These are phyloP conservation scores for Xylaria polymorpha DNA, from an alignment of 2,329 filamentous ascomycete genomes.

Conservation along the genomic window DNA sequence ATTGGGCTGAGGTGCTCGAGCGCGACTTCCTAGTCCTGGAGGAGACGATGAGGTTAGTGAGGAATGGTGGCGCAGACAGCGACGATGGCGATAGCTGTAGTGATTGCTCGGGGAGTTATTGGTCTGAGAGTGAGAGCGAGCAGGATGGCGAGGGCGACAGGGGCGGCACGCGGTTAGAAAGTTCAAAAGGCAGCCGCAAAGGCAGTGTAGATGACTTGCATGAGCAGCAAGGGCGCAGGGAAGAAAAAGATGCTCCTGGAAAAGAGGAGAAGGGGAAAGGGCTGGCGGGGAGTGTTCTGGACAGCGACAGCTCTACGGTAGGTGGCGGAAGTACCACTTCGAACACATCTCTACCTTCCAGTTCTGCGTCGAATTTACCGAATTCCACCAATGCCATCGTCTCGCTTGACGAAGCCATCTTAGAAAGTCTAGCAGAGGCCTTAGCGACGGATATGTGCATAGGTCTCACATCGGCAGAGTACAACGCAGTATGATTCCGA, in stretches of 20 bases:
- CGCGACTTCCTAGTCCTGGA: conserved; percentile 72
- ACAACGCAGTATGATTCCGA: conserved; percentile 4
- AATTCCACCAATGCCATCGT: conserved; percentile 31
- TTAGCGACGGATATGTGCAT: conserved; percentile 47
- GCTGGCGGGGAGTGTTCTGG: background rate
- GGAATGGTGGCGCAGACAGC: conserved; percentile 46
- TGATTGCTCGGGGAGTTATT: conserved; percentile 43
- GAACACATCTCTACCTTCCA: conserved; percentile 15
- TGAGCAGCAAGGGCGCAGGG: conserved; percentile 32
- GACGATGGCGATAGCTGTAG: conserved; percentile 48
- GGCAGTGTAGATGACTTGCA: conserved; percentile 35
- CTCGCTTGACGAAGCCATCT: conserved; percentile 45
- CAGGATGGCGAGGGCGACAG: conserved; percentile 52
- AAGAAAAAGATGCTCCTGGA: conserved; percentile 27
- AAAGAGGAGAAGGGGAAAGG: conserved; percentile 39
- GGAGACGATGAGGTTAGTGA: conserved; percentile 71
- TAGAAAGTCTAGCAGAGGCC: conserved; percentile 49
- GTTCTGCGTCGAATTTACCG: conserved; percentile 2
- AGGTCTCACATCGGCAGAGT: conserved; percentile 10
- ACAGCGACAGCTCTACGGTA: conserved; percentile 16
- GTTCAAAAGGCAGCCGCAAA: conserved; percentile 38
- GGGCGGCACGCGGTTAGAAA: conserved; percentile 46
- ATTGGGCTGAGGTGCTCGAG: conserved; percentile 87
- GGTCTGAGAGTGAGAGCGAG: conserved; percentile 46
- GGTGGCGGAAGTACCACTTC: conserved; percentile 13